These are phyloP conservation scores for Cryptococcus hybrid DNA, from an alignment of 1,284 basidiomycete genomes.

Conservation along the genomic window DNA sequence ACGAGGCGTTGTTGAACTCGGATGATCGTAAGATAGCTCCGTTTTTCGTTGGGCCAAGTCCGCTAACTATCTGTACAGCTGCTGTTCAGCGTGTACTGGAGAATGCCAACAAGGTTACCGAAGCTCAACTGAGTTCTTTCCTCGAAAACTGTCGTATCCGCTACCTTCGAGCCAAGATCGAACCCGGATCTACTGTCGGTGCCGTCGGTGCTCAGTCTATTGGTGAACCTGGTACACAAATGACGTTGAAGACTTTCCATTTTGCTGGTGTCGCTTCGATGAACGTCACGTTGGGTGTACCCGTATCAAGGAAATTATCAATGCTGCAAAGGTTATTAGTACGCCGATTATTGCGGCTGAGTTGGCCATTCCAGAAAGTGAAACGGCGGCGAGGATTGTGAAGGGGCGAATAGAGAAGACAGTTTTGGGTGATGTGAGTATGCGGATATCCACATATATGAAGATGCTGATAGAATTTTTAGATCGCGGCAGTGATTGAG, in stretches of 20 bases:
- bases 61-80: constrained; percentile 12
- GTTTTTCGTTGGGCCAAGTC: not conserved
- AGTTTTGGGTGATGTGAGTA: constrained; percentile 80
- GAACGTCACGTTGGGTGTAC: constrained; percentile 99
- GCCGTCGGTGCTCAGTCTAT: constrained; percentile 99
- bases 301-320: constrained; percentile 99
- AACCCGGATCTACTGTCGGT: constrained; percentile 95
- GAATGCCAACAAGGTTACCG: constrained; percentile 88
- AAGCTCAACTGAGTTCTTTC: constrained; percentile 74
- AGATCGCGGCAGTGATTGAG: constrained; percentile 90
- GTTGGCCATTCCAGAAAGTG: constrained; percentile 77
- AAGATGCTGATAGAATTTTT: not conserved
- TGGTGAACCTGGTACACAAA: constrained; percentile 98
- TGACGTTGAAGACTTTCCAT: constrained; percentile 99
- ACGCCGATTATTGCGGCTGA: constrained; percentile 99
- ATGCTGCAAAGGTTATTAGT: constrained; percentile 93
- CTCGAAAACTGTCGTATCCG: constrained; percentile 84
- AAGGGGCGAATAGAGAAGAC: constrained; percentile 97
- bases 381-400: constrained; percentile 92
- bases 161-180: constrained; percentile 91
- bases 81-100: constrained; percentile 68
- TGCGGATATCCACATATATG: not conserved
- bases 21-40: constrained; percentile 23
- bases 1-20: constrained; percentile 37
- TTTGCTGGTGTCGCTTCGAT: constrained; percentile 99